Evolutionary conservation across 169 alveolate species (phyloP), one percentile per base, ranked within the genome.

Genomic region (Babesia gibsoni): DNA sequence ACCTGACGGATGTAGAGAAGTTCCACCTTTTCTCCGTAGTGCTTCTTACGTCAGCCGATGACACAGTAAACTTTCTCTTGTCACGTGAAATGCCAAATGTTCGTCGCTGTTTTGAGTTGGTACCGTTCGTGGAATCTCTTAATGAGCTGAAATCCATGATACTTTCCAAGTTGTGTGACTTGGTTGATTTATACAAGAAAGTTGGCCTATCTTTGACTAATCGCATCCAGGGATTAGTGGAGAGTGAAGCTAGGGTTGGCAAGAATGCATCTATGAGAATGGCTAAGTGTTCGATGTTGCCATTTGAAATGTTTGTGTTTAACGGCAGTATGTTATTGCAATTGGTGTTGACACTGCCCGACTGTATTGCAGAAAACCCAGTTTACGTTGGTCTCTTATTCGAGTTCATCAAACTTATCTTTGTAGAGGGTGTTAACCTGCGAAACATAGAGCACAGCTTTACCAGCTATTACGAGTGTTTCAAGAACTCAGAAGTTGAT

Each of bases 1-100:
- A 66, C 66, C 37, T 66, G 33, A 50, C 42, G 67, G 67, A 66
- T 53, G 58, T 61, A 16, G 72, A 61, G 52, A 61, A 43, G 58
- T 61, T 61, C 46, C 72, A 32, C 72, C 59, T 45, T 48, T 39
- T 61, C 12, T 42, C 43, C 20, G 45, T 61, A 9, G 58, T 42
- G 58, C 58, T 61, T 8, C 29, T 61, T 14, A 61, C 72, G 9
- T 61, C 72, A 16, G 36, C 72, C 12, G 59, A 61, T 35, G 72
- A 61, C 6, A n/a, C 25, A 32, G 48, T 27, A 23, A 61, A 61
- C 48, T 42, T 61, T 20, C 52, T 61, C 9, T 14, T 33, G n/a
- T 61, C 59, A 27, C 53, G 49, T 16, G 77, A 29, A 5, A 52
- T 66, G 67, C 56, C 53, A 20, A 50, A n/a, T 29, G 77, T 66